Evolutionary conservation across 306 rosid species (phyloP), one percentile per base, ranked within the genome.

Genomic region (Gillenia trifoliata): DNA sequence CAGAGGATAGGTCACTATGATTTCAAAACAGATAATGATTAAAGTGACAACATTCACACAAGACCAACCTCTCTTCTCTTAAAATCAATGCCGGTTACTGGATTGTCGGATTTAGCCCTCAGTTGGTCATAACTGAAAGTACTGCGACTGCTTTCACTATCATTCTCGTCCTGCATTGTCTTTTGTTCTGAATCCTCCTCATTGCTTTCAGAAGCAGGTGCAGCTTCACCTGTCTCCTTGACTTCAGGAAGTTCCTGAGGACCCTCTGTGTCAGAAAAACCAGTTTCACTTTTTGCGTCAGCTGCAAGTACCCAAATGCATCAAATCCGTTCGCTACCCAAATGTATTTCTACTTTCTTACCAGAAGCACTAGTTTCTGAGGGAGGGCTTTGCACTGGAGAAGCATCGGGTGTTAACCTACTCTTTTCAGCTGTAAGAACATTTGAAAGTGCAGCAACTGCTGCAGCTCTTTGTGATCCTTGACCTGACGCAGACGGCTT

Each of bases 401-500:
- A 94, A 71, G 78, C 62, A 70, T 92, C 99, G 10, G 90, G 85
- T 65, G 93, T 82, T 15, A 47, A 66, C 81, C 71, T 84, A 81
- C 78, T 87, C 86, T 95, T 95, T 79, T 95, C 99, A 73, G 99
- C 99, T 56, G 90, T 87, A 68, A 95, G 98, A 85, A 95, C 99
- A 7, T 56, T 34, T 60, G 99, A 95, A 77, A 95, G 99, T 69
- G 99, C 99, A 78, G 99, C 99, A 54, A 95, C 99, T 63, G 99
- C 99, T 40, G 98, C 97, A 66, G 96, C 96, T 81, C 97, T 90
- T 81, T 94, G 99, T 65, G 99, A 90, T 78, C 97, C 97, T 84
- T 85, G 93, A 77, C 86, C 66, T 31, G 76, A 69, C 23, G 83
- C 84, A 68, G 96, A 67, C 57, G 87, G 56, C 83, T 83, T 85